Conservation (phyloP, 2,329 filamentous ascomycete species). For the Diplodia scrobiculata region DNA sequence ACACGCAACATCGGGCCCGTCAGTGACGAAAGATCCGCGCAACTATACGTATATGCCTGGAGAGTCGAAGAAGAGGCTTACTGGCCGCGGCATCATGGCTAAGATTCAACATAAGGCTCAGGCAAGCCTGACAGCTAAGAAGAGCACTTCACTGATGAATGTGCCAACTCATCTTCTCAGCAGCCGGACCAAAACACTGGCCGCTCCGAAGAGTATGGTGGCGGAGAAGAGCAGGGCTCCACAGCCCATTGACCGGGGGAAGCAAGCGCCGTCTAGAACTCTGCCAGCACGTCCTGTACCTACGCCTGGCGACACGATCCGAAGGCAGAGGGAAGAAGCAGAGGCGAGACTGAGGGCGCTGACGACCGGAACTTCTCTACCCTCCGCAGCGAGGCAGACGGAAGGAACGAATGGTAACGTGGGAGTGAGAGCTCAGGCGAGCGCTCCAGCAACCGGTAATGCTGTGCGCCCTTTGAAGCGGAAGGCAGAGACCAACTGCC, state of each 20-base stretch:
- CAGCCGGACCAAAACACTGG: slow-evolving; percentile 6
- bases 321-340: slow-evolving; percentile 7
- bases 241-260: slow-evolving; percentile 18
- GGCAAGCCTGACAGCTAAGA: slow-evolving; percentile 16
- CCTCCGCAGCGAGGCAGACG: neutral
- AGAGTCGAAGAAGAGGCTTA: slow-evolving; percentile 26
- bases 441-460: neutral
- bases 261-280: slow-evolving; percentile 11
- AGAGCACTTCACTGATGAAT: slow-evolving; percentile 11
- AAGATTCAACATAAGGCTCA: slow-evolving; percentile 26
- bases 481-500: slow-evolving; percentile 17
- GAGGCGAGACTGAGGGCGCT: slow-evolving; percentile 24
- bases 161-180: slow-evolving; percentile 7
- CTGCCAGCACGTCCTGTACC: neutral
- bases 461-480: slow-evolving; percentile 10
- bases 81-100: slow-evolving; percentile 26
- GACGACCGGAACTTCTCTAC: neutral
- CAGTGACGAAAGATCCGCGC: slow-evolving; percentile 15
- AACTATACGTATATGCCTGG: slow-evolving; percentile 26
- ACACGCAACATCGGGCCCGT: neutral
- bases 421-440: neutral
- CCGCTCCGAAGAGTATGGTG: slow-evolving; percentile 25
- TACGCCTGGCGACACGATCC: neutral
- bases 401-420: neutral
- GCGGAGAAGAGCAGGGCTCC: slow-evolving; percentile 20